Evolutionary conservation across 2,329 filamentous ascomycete species (phyloP).

Genomic region (Triangularia verruculosa): DNA sequence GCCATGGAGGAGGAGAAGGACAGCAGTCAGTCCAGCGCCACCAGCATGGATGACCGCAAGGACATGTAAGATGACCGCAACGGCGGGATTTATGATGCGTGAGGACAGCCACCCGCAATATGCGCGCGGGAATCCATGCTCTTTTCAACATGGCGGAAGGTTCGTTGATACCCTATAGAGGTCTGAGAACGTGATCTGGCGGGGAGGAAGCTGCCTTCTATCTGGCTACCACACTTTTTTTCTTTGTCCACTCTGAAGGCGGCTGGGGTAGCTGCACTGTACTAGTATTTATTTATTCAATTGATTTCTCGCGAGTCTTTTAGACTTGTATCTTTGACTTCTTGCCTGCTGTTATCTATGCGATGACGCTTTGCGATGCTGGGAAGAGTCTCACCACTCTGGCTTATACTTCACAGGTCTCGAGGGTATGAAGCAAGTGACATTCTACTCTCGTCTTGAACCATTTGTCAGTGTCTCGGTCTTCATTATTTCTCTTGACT

Average conservation of each 20-base stretch:
- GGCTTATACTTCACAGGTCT: too few relatives aligned
- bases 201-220: constrained; percentile 21
- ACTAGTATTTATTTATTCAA: constrained; percentile 18
- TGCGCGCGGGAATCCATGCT: constrained; percentile 23
- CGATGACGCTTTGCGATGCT: not conserved
- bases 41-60: constrained; percentile 48
- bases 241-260: not conserved
- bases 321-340: not conserved
- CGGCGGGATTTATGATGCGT: not conserved
- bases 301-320: not conserved
- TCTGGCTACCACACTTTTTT: constrained; percentile 22
- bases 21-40: not conserved
- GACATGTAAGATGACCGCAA: constrained; percentile 19
- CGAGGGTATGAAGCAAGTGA: too few relatives aligned
- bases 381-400: too few relatives aligned
- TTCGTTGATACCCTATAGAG: constrained; percentile 11
- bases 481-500: too few relatives aligned
- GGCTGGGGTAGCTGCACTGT: constrained; percentile 20
- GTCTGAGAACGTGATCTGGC: constrained; percentile 16
- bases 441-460: too few relatives aligned
- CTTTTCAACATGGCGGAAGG: constrained; percentile 22
- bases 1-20: constrained; percentile 54
- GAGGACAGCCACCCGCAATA: constrained; percentile 23
- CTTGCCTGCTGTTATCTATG: not conserved
- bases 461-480: too few relatives aligned